Base-by-base conservation (phyloP, 352 stramenopile species). In the Phytophthora hibernalis region DNA sequence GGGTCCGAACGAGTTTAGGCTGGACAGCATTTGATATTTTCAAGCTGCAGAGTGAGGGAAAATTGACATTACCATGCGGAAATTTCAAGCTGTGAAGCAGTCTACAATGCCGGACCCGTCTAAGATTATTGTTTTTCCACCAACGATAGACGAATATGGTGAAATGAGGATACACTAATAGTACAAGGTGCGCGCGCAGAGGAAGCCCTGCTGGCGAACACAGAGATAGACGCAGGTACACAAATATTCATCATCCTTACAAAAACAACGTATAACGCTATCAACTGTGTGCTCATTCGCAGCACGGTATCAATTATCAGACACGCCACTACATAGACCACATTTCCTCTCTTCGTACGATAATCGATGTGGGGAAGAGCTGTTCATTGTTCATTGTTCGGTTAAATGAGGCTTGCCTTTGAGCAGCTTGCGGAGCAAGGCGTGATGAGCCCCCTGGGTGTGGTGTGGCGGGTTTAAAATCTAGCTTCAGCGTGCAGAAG, bases 11-110 rank as follows among this genome's bases (percentile, higher is more conserved):
- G n/a, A 82, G 55, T 40, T 47, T 87, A 28, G 80, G 76, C 15
- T 87, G 80, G 80, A 80, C 68, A 43, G 68, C 49, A 0, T 58
- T 85, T 20, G 60, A 77, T 2, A 37, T 86, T 0, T 89, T 89
- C 50, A 55, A 45, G 21, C 12, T 33, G 3, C 33, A 38, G 54
- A 61, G 4, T 45, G 31, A 54, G 11, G 44, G 42, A 22, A 60
- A 68, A 3, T 16, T 73, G 30, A 31, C 20, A 45, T 43, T 83
- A 38, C 21, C 18, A 20, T 49, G 50, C 18, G 79, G 80, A 1
- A 68, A 52, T 37, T 76, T 83, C 35, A 83, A 82, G 33, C 68
- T 11, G 54, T 89, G 35, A 80, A 62, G 22, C 54, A 64, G n/a
- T 71, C 79, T 33, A 70, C 72, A 13, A 70, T 80, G 49, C 79